Conservation (phyloP, 768 basidiomycete species). For the Mycena latifolia region DNA sequence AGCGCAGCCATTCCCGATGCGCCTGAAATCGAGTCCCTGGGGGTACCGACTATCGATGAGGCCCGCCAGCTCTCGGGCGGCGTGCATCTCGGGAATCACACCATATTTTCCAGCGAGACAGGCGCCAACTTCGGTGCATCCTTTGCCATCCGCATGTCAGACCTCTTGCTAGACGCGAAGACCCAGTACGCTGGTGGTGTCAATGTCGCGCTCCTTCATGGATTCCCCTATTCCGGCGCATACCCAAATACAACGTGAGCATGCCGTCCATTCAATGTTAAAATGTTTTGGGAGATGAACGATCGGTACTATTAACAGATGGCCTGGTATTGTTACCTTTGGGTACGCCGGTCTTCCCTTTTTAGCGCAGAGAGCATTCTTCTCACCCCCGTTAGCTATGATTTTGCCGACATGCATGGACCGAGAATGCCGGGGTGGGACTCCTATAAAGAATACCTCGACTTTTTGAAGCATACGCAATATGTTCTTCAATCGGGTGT, state of each 20-base stretch:
- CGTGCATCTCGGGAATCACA: slow-evolving; percentile 33
- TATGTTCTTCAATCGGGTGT: slow-evolving; percentile 32
- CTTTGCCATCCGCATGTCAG: slow-evolving; percentile 27
- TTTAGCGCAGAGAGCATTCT: not conserved
- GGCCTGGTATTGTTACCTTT: slow-evolving; percentile 20
- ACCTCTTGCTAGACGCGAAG: slow-evolving; percentile 30
- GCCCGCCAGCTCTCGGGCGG: slow-evolving; percentile 34
- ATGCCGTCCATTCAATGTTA: too few relatives aligned
- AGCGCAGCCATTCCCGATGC: slow-evolving; percentile 33
- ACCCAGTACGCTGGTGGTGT: slow-evolving; percentile 34
- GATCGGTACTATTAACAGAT: slow-evolving; percentile 2
- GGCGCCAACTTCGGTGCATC: slow-evolving; percentile 24
- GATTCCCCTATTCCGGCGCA: slow-evolving; percentile 34
- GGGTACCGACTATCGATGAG: slow-evolving; percentile 31
- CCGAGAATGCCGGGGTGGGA: slow-evolving; percentile 34
- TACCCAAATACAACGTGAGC: slow-evolving; percentile 32
- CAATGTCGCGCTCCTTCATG: slow-evolving; percentile 32
- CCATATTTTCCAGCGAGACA: slow-evolving; percentile 31
- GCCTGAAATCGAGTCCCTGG: slow-evolving; percentile 35
- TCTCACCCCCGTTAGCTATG: not conserved
- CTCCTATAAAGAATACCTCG: slow-evolving; percentile 32
- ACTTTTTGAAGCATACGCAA: slow-evolving; percentile 31
- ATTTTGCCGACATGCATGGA: slow-evolving; percentile 21
- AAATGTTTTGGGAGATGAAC: too few relatives aligned
- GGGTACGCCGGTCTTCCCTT: not conserved